Conservation (phyloP, 2,329 filamentous ascomycete species). For the Colletotrichum sp. region DNA sequence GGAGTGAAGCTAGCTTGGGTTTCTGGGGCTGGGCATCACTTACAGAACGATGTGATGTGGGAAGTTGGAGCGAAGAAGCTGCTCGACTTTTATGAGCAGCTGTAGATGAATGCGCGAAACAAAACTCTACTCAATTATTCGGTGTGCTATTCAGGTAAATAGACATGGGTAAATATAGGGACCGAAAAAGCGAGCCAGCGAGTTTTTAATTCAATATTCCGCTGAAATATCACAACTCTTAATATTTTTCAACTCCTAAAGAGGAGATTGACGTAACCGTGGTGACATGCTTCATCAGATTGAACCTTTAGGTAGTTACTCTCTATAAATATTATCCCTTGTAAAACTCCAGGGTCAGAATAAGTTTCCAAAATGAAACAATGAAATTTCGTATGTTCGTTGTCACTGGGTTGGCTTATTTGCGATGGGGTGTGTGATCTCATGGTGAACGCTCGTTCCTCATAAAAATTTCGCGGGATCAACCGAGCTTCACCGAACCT, state of each 20-base stretch:
- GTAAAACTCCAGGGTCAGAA: accelerated
- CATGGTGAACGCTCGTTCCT: background rate
- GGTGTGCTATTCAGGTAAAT: background rate
- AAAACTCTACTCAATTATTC: background rate
- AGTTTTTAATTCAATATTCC: accelerated
- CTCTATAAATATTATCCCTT: no score
- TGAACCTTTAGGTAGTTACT: accelerated
- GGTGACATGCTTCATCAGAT: background rate
- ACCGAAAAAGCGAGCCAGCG: background rate
- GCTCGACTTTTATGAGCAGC: conserved; percentile 40
- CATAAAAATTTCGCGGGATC: conserved; percentile 13
- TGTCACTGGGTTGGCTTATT: background rate
- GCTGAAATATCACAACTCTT: background rate
- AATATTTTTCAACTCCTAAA: background rate
- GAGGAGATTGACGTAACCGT: accelerated
- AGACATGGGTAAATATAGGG: background rate
- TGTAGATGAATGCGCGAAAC: background rate
- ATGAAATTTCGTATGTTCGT: background rate
- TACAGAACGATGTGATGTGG: conserved; percentile 58
- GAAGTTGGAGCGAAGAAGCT: conserved; percentile 50
- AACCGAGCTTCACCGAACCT: background rate
- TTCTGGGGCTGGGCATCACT: conserved; percentile 52
- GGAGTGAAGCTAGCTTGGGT: conserved; percentile 49
- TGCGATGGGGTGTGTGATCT: background rate
- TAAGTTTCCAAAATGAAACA: background rate